These are phyloP conservation scores for Funneliformis caledonium DNA, from an alignment of 371 early-diverging fungal species.

Conservation along the genomic window DNA sequence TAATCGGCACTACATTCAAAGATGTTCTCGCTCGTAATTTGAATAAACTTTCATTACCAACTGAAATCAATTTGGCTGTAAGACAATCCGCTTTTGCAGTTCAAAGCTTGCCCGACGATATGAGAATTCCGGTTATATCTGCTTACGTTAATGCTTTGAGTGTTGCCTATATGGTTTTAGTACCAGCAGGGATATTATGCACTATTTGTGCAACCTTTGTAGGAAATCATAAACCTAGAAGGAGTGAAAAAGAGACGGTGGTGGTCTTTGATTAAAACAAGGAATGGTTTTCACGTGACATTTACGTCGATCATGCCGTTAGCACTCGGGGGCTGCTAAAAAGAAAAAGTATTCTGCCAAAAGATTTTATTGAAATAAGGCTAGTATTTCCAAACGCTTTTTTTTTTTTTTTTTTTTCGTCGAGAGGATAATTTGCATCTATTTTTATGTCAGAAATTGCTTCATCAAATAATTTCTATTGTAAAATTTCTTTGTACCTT, in stretches of 20 bases:
- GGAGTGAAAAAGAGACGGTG: not conserved
- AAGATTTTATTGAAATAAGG: too few relatives aligned
- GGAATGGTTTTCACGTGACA: too few relatives aligned
- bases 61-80: too few relatives aligned
- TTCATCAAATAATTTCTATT: too few relatives aligned
- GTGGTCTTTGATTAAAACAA: not conserved
- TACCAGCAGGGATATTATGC: not conserved
- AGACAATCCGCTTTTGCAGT: not conserved
- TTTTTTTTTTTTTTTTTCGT: too few relatives aligned
- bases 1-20: conserved; percentile 36
- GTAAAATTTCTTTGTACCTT: too few relatives aligned
- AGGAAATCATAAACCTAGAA: not conserved
- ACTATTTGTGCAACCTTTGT: not conserved
- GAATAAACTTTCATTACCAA: not conserved
- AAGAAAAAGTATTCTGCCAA: too few relatives aligned
- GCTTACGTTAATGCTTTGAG: conserved; percentile 28
- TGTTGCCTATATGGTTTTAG: not conserved
- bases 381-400: too few relatives aligned
- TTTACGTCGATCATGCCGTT: too few relatives aligned
- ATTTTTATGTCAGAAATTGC: too few relatives aligned
- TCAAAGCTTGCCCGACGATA: not conserved
- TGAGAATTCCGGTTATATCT: not conserved
- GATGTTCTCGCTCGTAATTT: not conserved
- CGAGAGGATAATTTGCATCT: too few relatives aligned
- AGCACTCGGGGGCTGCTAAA: too few relatives aligned